Evolutionary conservation across 164 flowering plant species (phyloP).

Genomic region (Aristolochia contorta): DNA sequence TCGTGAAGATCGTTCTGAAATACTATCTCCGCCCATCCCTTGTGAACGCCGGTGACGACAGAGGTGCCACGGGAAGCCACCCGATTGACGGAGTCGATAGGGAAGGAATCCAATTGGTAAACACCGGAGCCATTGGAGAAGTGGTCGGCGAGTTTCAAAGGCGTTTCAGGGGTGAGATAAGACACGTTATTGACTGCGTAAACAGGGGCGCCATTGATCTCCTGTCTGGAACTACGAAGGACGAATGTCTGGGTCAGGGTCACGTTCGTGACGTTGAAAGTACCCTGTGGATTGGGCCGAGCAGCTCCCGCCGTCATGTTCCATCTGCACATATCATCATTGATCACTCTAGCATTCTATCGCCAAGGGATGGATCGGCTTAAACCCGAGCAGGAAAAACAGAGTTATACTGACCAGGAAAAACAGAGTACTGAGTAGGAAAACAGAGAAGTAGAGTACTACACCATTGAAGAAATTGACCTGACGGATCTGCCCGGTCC

Average conservation of each 20-base stretch:
- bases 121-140: slow-evolving; percentile 34
- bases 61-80: slow-evolving; percentile 26
- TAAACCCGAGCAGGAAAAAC: no score
- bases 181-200: slow-evolving; percentile 49
- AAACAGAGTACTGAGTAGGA: no score
- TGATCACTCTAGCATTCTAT: no score
- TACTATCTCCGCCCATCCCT: slow-evolving; percentile 56
- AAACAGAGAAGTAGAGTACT: no score
- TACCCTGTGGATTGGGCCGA: slow-evolving; percentile 75
- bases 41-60: slow-evolving; percentile 40
- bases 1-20: slow-evolving; percentile 27
- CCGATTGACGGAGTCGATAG: slow-evolving; percentile 16
- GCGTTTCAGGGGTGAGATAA: slow-evolving; percentile 31
- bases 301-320: slow-evolving; percentile 67
- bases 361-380: no score
- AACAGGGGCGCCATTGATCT: slow-evolving; percentile 13
- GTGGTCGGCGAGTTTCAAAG: slow-evolving; percentile 58
- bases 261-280: slow-evolving; percentile 44
- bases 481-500: slow-evolving; percentile 38
- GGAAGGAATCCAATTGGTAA: slow-evolving; percentile 38
- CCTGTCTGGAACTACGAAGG: slow-evolving; percentile 23
- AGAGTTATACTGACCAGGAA: no score
- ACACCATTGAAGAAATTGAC: slow-evolving; percentile 14
- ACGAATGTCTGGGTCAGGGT: slow-evolving; percentile 38
- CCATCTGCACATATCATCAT: slow-evolving; percentile 31